Conservation (phyloP, 768 basidiomycete species). For the Auricularia sp. region DNA sequence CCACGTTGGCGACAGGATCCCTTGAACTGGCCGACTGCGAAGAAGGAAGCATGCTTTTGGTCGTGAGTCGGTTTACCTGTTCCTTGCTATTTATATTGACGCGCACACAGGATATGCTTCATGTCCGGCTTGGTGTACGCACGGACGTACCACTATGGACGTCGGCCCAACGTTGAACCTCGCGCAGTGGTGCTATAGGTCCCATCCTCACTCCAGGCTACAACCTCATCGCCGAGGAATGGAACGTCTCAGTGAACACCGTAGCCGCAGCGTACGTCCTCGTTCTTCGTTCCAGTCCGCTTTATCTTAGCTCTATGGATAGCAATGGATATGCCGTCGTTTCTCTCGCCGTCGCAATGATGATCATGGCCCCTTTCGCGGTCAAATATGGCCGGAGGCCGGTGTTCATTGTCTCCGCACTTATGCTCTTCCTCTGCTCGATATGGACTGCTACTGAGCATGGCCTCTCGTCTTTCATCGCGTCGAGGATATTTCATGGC, state of each 20-base stretch:
- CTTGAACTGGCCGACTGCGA: too few relatives aligned
- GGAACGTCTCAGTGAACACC: slow-evolving; percentile 32
- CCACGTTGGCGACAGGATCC: too few relatives aligned
- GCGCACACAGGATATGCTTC: too few relatives aligned
- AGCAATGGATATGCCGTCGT: neutral
- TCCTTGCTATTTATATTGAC: too few relatives aligned
- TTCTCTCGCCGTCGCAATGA: slow-evolving; percentile 19
- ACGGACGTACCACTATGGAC: too few relatives aligned
- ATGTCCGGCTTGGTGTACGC: too few relatives aligned
- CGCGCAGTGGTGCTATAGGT: slow-evolving; percentile 9
- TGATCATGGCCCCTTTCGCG: slow-evolving; percentile 28
- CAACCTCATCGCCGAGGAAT: slow-evolving; percentile 30
- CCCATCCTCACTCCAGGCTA: slow-evolving; percentile 22
- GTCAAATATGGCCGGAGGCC: slow-evolving; percentile 39
- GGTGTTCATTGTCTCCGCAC: slow-evolving; percentile 32
- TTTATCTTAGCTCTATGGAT: neutral
- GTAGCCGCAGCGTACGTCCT: slow-evolving; percentile 34
- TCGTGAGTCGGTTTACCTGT: too few relatives aligned
- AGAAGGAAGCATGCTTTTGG: too few relatives aligned
- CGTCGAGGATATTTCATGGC: slow-evolving; percentile 36
- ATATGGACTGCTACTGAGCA: slow-evolving; percentile 38
- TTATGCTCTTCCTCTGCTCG: slow-evolving; percentile 34
- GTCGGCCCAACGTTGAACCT: neutral
- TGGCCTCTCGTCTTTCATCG: slow-evolving; percentile 31
- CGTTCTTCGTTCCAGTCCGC: slow-evolving; percentile 17